phyloP scores from a whole-genome alignment of 164 flowering plant species.

The Buxus sempervirens region DNA sequence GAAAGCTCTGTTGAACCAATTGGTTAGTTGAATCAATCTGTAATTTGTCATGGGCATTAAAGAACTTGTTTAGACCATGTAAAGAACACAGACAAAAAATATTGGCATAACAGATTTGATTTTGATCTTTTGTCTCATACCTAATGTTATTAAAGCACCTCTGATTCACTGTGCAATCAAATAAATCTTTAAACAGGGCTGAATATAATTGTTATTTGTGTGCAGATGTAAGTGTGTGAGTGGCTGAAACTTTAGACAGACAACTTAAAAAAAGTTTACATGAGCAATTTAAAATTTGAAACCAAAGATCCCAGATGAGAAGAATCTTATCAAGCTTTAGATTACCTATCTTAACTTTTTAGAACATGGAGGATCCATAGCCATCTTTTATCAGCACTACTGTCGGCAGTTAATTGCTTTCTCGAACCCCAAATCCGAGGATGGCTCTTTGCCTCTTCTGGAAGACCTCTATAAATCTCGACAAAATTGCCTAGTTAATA shows the following conservation, averaged over 20 bases:
- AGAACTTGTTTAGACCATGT: neutral
- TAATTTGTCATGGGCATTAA: neutral
- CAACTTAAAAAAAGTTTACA: too few relatives aligned
- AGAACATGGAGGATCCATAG: conserved; percentile 3
- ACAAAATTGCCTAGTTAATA: too few relatives aligned
- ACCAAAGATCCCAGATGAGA: neutral
- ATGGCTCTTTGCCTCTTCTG: too few relatives aligned
- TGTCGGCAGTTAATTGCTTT: conserved; percentile 1
- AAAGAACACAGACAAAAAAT: too few relatives aligned
- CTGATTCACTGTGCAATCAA: too few relatives aligned
- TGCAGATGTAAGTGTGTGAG: neutral
- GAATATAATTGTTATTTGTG: neutral
- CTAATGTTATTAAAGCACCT: neutral
- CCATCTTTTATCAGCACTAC: conserved; percentile 5
- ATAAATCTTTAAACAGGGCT: too few relatives aligned
- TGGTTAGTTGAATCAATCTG: neutral
- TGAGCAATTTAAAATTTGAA: neutral
- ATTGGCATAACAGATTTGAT: neutral
- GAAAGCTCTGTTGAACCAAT: too few relatives aligned
- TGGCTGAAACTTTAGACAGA: too few relatives aligned
- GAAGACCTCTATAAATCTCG: too few relatives aligned
- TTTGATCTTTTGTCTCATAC: neutral
- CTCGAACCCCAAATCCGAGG: too few relatives aligned
- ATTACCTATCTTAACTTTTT: neutral
- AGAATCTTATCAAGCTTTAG: neutral